Percentiles rank a stretch among this genome's conserved stretches.
These are phyloP conservation scores for Jacaranda copaia DNA, from an alignment of 257 asterid species.

Conservation along the genomic window DNA sequence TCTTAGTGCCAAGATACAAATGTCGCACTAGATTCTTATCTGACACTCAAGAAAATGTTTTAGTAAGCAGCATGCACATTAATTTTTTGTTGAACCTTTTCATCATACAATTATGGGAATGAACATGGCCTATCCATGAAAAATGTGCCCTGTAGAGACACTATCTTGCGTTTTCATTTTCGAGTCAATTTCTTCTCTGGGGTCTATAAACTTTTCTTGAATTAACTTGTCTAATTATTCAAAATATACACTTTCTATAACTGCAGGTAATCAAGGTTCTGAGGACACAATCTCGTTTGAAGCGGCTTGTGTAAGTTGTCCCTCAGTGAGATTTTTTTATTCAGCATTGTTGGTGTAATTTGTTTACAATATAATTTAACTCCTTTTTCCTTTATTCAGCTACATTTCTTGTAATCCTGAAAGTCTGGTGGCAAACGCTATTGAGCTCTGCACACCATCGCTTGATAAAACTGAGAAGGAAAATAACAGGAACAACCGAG, in stretches of 20 bases:
- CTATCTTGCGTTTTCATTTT: neutral
- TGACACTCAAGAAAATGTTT: no score
- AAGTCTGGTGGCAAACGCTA: conserved; percentile 96
- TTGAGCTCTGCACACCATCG: conserved; percentile 98
- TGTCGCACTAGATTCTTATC: no score
- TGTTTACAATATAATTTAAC: neutral
- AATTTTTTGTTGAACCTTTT: neutral
- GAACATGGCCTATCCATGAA: neutral
- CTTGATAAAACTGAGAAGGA: conserved; percentile 64
- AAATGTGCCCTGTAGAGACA: neutral
- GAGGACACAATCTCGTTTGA: conserved; percentile 79
- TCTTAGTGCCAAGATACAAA: no score
- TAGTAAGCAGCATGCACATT: no score
- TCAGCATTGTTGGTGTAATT: conserved; percentile 6
- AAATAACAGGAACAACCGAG: conserved; percentile 68
- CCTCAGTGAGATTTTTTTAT: neutral
- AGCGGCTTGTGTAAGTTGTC: conserved; percentile 90
- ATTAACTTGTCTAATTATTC: conserved; percentile 4
- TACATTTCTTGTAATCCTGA: conserved; percentile 99
- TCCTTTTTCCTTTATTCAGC: conserved; percentile 55
- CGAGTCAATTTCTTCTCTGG: neutral
- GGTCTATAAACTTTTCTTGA: neutral
- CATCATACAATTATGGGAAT: neutral
- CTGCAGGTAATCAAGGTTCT: conserved; percentile 89
- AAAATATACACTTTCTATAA: conserved; percentile 9